These are phyloP conservation scores for Phalaenopsis aphrodite DNA, from an alignment of 106 monocot species.

Conservation along the genomic window DNA sequence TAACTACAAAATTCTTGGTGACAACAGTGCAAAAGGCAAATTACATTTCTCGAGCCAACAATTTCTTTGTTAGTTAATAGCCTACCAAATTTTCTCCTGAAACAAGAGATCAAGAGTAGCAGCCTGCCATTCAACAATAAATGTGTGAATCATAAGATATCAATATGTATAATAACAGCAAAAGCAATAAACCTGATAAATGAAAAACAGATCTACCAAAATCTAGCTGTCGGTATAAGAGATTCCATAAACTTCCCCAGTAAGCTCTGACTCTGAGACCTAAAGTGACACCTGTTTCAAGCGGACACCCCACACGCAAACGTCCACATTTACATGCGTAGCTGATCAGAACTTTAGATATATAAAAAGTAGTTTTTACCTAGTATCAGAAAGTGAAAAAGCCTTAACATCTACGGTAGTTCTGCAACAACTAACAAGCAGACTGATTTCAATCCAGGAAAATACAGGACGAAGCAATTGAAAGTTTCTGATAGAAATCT, in stretches of 20 bases:
- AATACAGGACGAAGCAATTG: slow-evolving; percentile 42
- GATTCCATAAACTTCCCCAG: slow-evolving; percentile 59
- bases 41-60: slow-evolving; percentile 78
- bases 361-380: slow-evolving; percentile 23
- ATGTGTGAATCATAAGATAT: background rate
- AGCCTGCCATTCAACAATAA: slow-evolving; percentile 37
- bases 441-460: slow-evolving; percentile 40
- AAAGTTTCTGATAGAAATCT: slow-evolving; percentile 76
- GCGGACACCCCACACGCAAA: slow-evolving; percentile 4
- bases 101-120: slow-evolving; percentile 61
- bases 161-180: background rate
- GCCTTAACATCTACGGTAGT: slow-evolving; percentile 47
- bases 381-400: slow-evolving; percentile 45
- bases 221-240: slow-evolving; percentile 48
- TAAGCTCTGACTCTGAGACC: slow-evolving; percentile 25
- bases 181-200: background rate
- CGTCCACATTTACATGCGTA: background rate
- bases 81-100: slow-evolving; percentile 59
- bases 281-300: slow-evolving; percentile 34
- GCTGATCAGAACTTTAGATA: background rate
- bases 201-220: slow-evolving; percentile 45
- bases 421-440: slow-evolving; percentile 60
- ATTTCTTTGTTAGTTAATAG: slow-evolving; percentile 67
- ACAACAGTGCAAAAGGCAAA: slow-evolving; percentile 3
- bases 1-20: background rate